These are phyloP conservation scores for Gossypium rotundifolium DNA, from an alignment of 345 rosid species.

Conservation along the genomic window DNA sequence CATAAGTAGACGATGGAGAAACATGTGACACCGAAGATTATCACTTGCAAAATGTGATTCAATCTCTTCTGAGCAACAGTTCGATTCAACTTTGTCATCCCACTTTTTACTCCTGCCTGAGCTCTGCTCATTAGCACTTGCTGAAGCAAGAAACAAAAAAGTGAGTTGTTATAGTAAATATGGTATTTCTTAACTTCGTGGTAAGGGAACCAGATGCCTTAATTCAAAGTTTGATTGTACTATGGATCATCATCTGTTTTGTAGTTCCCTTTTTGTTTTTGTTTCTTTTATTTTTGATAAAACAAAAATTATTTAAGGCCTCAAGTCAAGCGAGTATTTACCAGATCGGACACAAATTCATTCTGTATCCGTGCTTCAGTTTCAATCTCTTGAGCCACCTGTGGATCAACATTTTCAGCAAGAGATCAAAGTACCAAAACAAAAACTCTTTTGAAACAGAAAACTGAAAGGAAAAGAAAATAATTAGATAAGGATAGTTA, in stretches of 20 bases:
- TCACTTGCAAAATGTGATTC: constrained; percentile 12
- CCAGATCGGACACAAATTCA: constrained; percentile 17
- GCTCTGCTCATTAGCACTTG: constrained; percentile 13
- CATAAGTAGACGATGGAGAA: constrained; percentile 8
- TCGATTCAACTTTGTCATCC: constrained; percentile 12
- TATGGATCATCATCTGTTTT: neutral
- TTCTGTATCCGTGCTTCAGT: constrained; percentile 29
- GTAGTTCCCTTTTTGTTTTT: no score
- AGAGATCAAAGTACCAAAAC: neutral
- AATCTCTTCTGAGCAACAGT: constrained; percentile 8
- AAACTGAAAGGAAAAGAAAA: neutral
- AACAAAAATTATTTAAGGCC: neutral
- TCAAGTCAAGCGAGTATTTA: neutral
- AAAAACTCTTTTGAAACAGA: neutral
- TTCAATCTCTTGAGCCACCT: constrained; percentile 37
- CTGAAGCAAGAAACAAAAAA: constrained; percentile 5
- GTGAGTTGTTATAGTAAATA: neutral
- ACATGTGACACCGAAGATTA: constrained; percentile 2
- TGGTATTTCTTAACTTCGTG: neutral
- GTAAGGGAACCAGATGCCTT: neutral
- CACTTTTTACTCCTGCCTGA: constrained; percentile 8
- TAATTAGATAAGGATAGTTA: neutral
- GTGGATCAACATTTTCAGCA: neutral
- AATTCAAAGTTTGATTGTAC: neutral
- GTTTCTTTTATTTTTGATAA: neutral